Base-by-base conservation (phyloP, 768 basidiomycete species). In the Boletus tomentosulus region DNA sequence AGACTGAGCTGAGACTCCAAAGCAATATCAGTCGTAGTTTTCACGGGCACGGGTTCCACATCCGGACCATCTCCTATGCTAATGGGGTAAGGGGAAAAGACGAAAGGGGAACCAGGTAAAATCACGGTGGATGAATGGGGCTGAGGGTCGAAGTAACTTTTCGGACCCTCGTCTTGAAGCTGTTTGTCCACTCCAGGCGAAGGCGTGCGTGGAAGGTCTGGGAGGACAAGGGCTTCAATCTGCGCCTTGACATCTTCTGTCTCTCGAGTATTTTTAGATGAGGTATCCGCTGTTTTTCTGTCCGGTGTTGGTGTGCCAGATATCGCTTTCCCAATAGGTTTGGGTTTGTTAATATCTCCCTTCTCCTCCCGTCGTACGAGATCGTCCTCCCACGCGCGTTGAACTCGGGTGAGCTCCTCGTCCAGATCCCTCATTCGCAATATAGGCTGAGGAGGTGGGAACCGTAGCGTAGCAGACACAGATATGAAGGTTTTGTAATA, bases 371-470 rank as follows among this genome's bases (percentile, higher is more conserved):
- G 77, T 35, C 84, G 75, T 42, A 92, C 77, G 13, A 90, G 81
- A 59, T 93, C 92, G 58, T 97, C 93, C 65, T 96, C 92, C 85
- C 92, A 93, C 25, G 80, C 85, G 46, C 77, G 76, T 63, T 87
- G 89, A 15, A 85, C 80, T 28, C 76, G 75, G 33, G 78, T 73
- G n/a, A 96, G 78, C 51, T 85, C 78, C 24, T 86, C 81, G 62
- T 98, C 94, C 6, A 98, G 74, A 60, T 90, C 86, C 62, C 89
- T 87, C 92, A 98, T 97, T 44, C 81, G 80, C 3, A 81, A 76
- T 38, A 99, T 81, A 7, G 94, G 88, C 64, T 91, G 87, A 4
- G 97, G 97, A 24, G 96, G 93, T 13, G 87, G 90, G 67, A 97
- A 97, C 5, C 92, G 83, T 45, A 98, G 74, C 0, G 94, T 92